Evolutionary conservation across 306 rosid genomes (phyloP), one percentile per base, ranked within the genome.

Genomic region (Elaeagnus macrophylla): DNA sequence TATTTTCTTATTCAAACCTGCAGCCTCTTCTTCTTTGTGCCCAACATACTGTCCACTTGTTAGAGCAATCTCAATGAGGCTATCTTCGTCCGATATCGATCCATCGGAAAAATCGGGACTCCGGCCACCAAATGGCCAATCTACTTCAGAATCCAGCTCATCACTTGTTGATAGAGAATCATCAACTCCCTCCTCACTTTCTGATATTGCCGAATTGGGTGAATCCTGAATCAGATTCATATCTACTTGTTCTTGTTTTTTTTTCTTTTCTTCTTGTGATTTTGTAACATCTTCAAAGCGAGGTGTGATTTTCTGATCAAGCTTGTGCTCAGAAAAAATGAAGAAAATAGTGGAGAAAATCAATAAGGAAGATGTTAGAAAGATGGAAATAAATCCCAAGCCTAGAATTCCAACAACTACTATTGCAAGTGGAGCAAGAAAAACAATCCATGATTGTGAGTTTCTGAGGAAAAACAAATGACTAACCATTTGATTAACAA

Each of bases 31-130:
- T 20, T 47, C 64, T 12, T 56, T 69, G 11, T 41, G 48, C 19
- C 58, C 64, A 53, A 79, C 80, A 54, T 72, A 77, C 12, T 78
- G 70, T 40, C 94, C 94, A 35, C 81, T 77, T 7, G 86, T 89
- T 68, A 91, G 86, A 53, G 81, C 64, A 57, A 91, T 86, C 66
- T 91, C 97, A 42, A 91, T 91, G 72, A 91, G 84, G 67, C 95
- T 84, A 38, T 91, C 97, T 67, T 91, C 97, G 51, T 91, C 97
- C 37, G 97, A 91, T 64, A 91, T 86, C 20, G 96, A 74, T 11
- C 95, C 97, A 44, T 83, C 95, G 48, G 86, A 83, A 56, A 11
- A 71, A n/a, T 80, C 83, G 5, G 37, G 60, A 43, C 73, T 68
- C 17, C 15, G 73, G 51, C 51, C 48, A 51, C 19, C 55, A 16